Evolutionary conservation across 352 stramenopile species (phyloP).

Genomic region (Thraustochytrium aureum): DNA sequence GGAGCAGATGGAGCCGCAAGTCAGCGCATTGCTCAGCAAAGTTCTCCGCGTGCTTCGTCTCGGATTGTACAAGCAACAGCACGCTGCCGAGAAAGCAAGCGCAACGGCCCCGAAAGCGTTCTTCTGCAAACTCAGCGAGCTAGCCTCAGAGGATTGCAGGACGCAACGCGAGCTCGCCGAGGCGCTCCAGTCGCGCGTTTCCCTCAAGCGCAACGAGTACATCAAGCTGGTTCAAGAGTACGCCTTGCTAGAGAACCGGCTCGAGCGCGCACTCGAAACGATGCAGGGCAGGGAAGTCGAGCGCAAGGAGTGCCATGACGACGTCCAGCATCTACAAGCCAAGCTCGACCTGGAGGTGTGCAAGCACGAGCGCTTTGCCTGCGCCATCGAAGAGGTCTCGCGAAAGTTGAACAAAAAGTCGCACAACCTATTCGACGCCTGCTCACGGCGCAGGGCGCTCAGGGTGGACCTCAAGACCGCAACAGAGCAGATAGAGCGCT

Average conservation of each 20-base stretch:
- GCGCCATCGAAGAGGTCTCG: constrained; percentile 6
- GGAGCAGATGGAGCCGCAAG: no score
- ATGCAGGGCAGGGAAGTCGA: background rate
- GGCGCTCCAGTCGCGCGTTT: background rate
- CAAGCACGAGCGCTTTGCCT: constrained; percentile 22
- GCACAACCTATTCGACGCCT: constrained; percentile 30
- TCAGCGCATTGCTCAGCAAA: no score
- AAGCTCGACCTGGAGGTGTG: constrained; percentile 14
- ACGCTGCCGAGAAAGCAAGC: no score
- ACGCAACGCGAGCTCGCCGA: no score
- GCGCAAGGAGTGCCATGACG: background rate
- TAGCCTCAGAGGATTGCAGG: no score
- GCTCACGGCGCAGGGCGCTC: background rate
- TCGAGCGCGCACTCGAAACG: constrained; percentile 12
- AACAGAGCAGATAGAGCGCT: background rate
- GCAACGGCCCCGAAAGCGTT: no score
- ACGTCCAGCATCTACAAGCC: background rate
- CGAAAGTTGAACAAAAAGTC: constrained; percentile 14
- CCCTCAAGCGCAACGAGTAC: constrained; percentile 10
- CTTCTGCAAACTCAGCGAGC: no score
- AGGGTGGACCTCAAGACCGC: constrained; percentile 1
- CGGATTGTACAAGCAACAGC: no score
- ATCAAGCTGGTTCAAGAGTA: constrained; percentile 17
- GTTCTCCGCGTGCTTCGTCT: no score
- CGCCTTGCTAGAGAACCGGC: constrained; percentile 31